Percentiles rank a stretch among this genome's conserved stretches.
phyloP scores from a whole-genome alignment of 192 early-diverging fungal genomes.

The Kappamyces sp. region DNA sequence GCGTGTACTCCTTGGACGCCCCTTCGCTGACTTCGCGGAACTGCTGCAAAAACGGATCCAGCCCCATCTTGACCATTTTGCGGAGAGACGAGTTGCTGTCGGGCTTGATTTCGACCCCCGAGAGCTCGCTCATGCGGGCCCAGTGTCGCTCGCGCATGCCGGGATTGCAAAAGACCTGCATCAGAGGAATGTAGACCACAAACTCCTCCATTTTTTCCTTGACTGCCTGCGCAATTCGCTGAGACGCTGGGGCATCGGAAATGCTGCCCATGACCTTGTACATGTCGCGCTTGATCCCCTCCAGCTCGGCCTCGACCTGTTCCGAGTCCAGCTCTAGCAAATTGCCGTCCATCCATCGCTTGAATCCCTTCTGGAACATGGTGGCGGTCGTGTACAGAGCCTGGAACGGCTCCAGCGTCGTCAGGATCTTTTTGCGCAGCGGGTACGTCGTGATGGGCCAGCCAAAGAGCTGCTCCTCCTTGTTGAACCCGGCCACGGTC shows the following conservation, averaged over 20 bases:
- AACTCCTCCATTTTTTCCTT: constrained; percentile 63
- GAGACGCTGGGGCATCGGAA: constrained; percentile 47
- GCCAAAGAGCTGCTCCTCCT: constrained; percentile 58
- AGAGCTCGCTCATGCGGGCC: constrained; percentile 36
- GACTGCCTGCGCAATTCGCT: constrained; percentile 55
- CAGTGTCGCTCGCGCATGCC: constrained; percentile 59
- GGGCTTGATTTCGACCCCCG: constrained; percentile 48
- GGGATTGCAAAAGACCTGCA: constrained; percentile 57
- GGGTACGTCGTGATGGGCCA: constrained; percentile 57
- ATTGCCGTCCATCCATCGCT: constrained; percentile 61
- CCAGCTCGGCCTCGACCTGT: constrained; percentile 49
- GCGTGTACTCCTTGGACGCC: constrained; percentile 59
- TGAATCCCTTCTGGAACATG: constrained; percentile 57
- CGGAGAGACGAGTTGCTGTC: constrained; percentile 44
- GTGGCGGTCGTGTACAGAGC: constrained; percentile 57
- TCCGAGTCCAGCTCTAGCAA: constrained; percentile 56
- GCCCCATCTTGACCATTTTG: constrained; percentile 56
- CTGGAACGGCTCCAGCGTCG: constrained; percentile 52
- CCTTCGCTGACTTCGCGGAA: constrained; percentile 58
- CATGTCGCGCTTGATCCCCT: constrained; percentile 55
- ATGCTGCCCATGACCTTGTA: constrained; percentile 49
- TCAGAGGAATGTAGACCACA: constrained; percentile 52
- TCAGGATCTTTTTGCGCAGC: constrained; percentile 48
- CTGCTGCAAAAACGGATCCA: constrained; percentile 42
- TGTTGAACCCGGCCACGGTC: constrained; percentile 57